Percentiles rank a stretch among this genome's conserved stretches.
These are phyloP conservation scores for Skeletonema grethae DNA, from an alignment of 108 stramenopile genomes.

Conservation along the genomic window DNA sequence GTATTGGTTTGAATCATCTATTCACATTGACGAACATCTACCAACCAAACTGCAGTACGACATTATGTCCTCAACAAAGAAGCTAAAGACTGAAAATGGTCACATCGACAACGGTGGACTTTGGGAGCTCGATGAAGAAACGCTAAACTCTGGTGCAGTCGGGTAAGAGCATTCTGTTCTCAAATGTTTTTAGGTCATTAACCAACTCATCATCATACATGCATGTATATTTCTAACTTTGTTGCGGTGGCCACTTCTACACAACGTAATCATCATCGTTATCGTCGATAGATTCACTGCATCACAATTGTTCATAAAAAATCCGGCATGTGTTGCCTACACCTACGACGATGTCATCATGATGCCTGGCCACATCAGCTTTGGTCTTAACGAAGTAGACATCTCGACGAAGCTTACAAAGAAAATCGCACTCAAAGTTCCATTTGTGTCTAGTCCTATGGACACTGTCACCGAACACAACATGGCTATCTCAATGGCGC, in stretches of 20 bases:
- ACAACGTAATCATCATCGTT: background rate
- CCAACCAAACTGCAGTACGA: background rate
- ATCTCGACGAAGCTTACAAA: slow-evolving; percentile 90
- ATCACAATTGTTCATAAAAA: slow-evolving; percentile 77
- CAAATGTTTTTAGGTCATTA: background rate
- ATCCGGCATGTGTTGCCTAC: slow-evolving; percentile 88
- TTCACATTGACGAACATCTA: background rate
- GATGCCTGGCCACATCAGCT: slow-evolving; percentile 97
- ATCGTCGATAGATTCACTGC: slow-evolving; percentile 65
- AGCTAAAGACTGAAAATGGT: slow-evolving; percentile 21
- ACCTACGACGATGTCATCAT: slow-evolving; percentile 99
- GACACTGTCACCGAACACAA: slow-evolving; percentile 97
- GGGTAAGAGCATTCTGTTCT: slow-evolving; percentile 60
- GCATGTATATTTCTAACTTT: background rate
- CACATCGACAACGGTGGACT: slow-evolving; percentile 2
- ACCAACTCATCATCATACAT: background rate
- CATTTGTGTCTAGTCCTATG: slow-evolving; percentile 99
- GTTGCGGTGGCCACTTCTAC: background rate
- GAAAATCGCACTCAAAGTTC: slow-evolving; percentile 90
- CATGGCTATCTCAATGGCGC: slow-evolving; percentile 99
- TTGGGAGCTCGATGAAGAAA: slow-evolving; percentile 81
- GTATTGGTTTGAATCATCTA: background rate
- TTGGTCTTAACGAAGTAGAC: slow-evolving; percentile 91
- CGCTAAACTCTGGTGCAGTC: slow-evolving; percentile 86
- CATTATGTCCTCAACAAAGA: slow-evolving; percentile 24